phyloP scores from a whole-genome alignment of 106 monocot species.

The Allium sativum region DNA sequence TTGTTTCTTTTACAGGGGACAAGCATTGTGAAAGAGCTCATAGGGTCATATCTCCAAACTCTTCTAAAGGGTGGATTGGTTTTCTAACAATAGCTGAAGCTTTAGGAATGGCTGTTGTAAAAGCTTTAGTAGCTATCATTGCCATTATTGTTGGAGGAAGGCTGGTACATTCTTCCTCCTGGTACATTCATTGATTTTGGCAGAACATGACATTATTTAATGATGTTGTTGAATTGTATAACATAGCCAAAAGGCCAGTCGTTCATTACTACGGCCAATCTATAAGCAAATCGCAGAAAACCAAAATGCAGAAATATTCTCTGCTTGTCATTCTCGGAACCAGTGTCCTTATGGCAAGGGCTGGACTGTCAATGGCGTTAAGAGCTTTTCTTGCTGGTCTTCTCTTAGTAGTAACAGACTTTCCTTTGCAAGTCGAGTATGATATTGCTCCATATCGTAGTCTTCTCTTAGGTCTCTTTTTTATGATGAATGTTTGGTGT shows the following conservation, averaged over 20 bases:
- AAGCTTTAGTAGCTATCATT: constrained; percentile 87
- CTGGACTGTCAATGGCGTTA: constrained; percentile 95
- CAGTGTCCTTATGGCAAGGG: constrained; percentile 97
- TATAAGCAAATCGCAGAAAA: constrained; percentile 99
- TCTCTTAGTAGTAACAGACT: constrained; percentile 91
- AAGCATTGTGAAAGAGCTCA: too few species aligned
- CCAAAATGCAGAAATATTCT: constrained; percentile 95
- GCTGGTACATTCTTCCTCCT: constrained; percentile 26
- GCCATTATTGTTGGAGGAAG: constrained; percentile 97
- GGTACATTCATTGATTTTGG: too few species aligned
- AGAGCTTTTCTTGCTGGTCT: constrained; percentile 99
- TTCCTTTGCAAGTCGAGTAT: constrained; percentile 97
- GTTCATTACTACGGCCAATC: constrained; percentile 69
- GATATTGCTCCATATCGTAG: constrained; percentile 99
- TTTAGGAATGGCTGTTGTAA: constrained; percentile 91
- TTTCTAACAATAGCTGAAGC: constrained; percentile 99
- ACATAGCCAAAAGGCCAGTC: too few species aligned
- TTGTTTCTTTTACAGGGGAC: too few species aligned
- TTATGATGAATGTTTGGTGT: constrained; percentile 96
- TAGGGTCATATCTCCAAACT: too few species aligned
- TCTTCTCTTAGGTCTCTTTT: constrained; percentile 92
- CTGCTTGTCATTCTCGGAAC: constrained; percentile 97
- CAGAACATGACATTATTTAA: not conserved
- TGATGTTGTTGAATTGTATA: not conserved
- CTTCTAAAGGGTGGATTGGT: too few species aligned